A percentile compares a stretch with the other conserved stretches of the same genome.
phyloP scores from a whole-genome alignment of 139 green algal species.

The Coelastrella sp. region DNA sequence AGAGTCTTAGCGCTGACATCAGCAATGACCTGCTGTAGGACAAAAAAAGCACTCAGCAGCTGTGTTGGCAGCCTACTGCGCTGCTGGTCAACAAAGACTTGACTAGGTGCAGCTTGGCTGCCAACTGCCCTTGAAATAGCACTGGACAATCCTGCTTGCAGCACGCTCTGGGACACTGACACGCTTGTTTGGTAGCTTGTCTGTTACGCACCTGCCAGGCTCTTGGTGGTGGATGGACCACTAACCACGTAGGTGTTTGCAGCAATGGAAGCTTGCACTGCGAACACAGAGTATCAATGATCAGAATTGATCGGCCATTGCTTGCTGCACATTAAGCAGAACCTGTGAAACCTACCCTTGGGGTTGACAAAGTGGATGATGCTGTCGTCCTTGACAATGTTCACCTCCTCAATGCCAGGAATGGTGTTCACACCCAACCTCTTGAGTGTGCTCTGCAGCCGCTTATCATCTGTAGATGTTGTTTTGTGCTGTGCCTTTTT shows the following conservation, averaged over 20 bases:
- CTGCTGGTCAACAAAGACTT: too few relatives aligned
- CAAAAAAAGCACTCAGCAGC: too few relatives aligned
- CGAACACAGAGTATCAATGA: constrained; percentile 1
- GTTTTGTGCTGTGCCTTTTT: constrained; percentile 99
- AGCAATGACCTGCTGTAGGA: too few relatives aligned
- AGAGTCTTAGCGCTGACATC: too few relatives aligned
- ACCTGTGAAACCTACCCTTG: constrained; percentile 90
- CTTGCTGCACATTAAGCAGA: too few relatives aligned
- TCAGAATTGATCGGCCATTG: too few relatives aligned
- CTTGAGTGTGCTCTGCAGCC: constrained; percentile 97
- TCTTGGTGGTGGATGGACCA: constrained; percentile 78
- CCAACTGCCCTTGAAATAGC: too few relatives aligned
- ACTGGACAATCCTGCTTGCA: too few relatives aligned
- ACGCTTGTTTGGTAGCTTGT: too few relatives aligned
- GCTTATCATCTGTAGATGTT: constrained; percentile 96
- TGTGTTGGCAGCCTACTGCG: too few relatives aligned
- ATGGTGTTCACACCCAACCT: constrained; percentile 99
- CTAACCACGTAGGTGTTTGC: constrained; percentile 99
- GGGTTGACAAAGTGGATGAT: constrained; percentile 98
- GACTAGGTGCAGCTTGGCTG: too few relatives aligned
- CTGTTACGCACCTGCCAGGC: constrained; percentile 46
- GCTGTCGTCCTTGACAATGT: constrained; percentile 94
- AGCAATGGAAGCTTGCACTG: constrained; percentile 98
- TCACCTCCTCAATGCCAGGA: constrained; percentile 99
- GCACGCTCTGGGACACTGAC: too few relatives aligned